Percentiles rank a stretch among this genome's conserved stretches.
phyloP scores from a whole-genome alignment of 306 rosid species.

The Dalbergia oliveri region DNA sequence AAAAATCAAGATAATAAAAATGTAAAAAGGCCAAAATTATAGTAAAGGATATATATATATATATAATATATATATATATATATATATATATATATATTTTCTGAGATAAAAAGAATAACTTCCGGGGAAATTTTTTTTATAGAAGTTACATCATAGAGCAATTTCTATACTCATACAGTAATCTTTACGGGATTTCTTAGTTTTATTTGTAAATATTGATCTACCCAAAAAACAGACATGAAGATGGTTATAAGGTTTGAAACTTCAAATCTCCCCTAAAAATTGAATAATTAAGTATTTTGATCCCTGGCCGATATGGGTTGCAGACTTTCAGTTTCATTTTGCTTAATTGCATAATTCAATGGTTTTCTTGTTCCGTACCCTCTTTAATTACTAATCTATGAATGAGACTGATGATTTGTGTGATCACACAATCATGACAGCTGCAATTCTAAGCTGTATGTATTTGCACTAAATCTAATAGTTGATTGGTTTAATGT shows the following conservation, averaged over 20 bases:
- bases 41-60: too few relatives aligned
- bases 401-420: slow-evolving; percentile 32
- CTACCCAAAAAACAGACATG: not conserved
- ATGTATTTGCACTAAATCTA: slow-evolving; percentile 8
- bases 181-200: not conserved
- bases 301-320: not conserved
- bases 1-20: too few relatives aligned
- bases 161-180: not conserved
- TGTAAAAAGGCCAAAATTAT: not conserved
- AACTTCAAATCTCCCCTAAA: slow-evolving; percentile 20
- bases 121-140: not conserved
- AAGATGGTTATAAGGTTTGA: not conserved
- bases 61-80: too few relatives aligned
- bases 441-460: slow-evolving; percentile 22
- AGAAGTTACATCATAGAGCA: not conserved
- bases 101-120: not conserved
- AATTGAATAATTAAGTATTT: not conserved
- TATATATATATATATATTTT: too few relatives aligned
- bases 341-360: slow-evolving; percentile 7
- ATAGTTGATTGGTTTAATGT: slow-evolving; percentile 41
- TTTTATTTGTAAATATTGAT: slow-evolving; percentile 6
- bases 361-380: slow-evolving; percentile 16
- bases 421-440: not conserved
- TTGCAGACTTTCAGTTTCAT: slow-evolving; percentile 36
- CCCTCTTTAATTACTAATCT: slow-evolving; percentile 4